Evolutionary conservation across 257 asterid species (phyloP).

Genomic region (Przewalskia tangutica): DNA sequence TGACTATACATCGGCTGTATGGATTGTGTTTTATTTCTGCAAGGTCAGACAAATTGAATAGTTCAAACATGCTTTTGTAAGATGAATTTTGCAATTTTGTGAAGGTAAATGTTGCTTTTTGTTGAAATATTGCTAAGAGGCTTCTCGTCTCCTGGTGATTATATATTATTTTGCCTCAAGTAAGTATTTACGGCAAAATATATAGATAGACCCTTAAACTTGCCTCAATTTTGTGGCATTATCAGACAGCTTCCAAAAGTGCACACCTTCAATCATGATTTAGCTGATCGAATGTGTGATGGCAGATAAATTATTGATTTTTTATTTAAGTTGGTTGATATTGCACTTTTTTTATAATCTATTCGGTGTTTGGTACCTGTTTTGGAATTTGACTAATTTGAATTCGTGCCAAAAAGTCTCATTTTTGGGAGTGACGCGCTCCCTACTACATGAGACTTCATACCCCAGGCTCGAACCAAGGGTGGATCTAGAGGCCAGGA

Average conservation of each 20-base stretch:
- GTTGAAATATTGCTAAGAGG: background rate
- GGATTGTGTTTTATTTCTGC: background rate
- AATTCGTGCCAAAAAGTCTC: too few species aligned
- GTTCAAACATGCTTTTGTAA: background rate
- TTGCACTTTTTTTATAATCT: too few species aligned
- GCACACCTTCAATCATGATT: constrained; percentile 23
- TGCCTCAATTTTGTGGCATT: constrained; percentile 11
- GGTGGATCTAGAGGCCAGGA: too few species aligned
- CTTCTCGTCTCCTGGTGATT: background rate
- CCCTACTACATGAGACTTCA: background rate
- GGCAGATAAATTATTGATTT: constrained; percentile 40
- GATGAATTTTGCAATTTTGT: background rate
- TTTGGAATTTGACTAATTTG: background rate
- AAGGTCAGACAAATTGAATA: background rate
- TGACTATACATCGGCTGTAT: background rate
- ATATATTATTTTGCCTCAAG: background rate
- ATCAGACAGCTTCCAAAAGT: constrained; percentile 25
- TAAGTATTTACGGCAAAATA: background rate
- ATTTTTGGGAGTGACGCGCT: background rate
- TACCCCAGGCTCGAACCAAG: background rate
- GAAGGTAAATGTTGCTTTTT: background rate
- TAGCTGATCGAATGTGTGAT: constrained; percentile 29
- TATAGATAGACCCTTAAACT: too few species aligned
- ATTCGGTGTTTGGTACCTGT: too few species aligned
- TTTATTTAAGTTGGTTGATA: constrained; percentile 22